These are phyloP conservation scores for Angophora floribunda DNA, from an alignment of 345 rosid species.

Conservation along the genomic window DNA sequence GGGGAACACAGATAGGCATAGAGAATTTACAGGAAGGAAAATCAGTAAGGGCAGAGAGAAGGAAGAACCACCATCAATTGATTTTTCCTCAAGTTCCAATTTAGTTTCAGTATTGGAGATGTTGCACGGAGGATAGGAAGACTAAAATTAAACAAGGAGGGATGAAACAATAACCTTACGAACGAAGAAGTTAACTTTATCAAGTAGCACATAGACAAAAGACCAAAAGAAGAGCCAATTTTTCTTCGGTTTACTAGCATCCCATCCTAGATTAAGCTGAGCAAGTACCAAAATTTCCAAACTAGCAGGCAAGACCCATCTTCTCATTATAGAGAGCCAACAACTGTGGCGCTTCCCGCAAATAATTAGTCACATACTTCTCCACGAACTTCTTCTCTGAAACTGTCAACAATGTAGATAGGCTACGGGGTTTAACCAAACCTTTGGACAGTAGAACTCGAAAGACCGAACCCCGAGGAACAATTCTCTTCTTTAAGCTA, in stretches of 20 bases:
- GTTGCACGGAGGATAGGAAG: neutral
- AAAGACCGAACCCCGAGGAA: constrained; percentile 16
- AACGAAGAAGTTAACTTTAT: neutral
- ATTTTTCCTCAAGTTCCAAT: neutral
- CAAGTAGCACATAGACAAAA: neutral
- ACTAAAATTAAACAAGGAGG: neutral
- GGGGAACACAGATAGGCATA: neutral
- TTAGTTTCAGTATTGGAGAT: neutral
- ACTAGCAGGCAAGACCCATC: constrained; percentile 8
- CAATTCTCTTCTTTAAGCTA: constrained; percentile 18
- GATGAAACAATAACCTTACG: neutral
- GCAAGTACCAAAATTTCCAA: neutral
- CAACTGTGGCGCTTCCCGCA: neutral
- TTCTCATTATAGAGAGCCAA: constrained; percentile 11
- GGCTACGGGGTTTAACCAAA: neutral
- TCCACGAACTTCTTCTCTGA: constrained; percentile 3
- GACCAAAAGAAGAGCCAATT: neutral
- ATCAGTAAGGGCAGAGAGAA: neutral
- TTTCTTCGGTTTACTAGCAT: neutral
- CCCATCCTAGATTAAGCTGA: neutral
- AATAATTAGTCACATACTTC: constrained; percentile 1
- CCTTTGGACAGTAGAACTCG: constrained; percentile 10
- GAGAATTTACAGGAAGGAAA: neutral
- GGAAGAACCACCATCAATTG: neutral
- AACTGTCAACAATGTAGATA: neutral